phyloP scores from a whole-genome alignment of 2,329 filamentous ascomycete species.

The Nectriaceae sp. region DNA sequence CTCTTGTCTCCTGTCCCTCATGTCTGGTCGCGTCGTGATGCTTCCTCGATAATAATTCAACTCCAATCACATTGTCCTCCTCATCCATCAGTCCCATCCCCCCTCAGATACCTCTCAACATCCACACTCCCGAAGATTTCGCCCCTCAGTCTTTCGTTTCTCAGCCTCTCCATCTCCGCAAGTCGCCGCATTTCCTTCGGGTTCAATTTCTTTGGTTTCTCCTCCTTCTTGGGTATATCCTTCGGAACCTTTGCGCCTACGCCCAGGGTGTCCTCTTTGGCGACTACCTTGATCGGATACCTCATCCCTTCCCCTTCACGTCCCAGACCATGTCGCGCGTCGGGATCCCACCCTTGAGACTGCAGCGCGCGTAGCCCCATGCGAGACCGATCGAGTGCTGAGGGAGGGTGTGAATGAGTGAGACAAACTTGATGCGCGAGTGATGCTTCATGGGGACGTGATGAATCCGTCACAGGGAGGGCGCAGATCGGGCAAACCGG shows the following conservation, averaged over 20 bases:
- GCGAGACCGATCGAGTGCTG: conserved; percentile 67
- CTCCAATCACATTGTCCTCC: too few species aligned
- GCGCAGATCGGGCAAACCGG: conserved; percentile 39
- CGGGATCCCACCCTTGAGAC: conserved; percentile 73
- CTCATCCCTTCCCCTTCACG: conserved; percentile 70
- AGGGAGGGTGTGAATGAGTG: conserved; percentile 70
- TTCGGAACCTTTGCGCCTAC: conserved; percentile 59
- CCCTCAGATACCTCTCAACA: conserved; percentile 71
- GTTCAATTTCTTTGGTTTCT: conserved; percentile 57
- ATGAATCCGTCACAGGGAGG: conserved; percentile 34
- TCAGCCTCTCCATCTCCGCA: conserved; percentile 63
- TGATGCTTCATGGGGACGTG: conserved; percentile 56
- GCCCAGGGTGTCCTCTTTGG: conserved; percentile 76
- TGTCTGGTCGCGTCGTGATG: too few species aligned
- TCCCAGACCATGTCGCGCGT: conserved; percentile 72
- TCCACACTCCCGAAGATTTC: conserved; percentile 78
- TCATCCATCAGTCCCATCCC: conserved; percentile 28
- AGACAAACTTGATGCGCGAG: conserved; percentile 73
- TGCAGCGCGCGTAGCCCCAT: conserved; percentile 70
- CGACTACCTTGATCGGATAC: conserved; percentile 70
- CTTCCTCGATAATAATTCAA: too few species aligned
- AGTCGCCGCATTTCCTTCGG: conserved; percentile 69
- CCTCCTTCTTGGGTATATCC: conserved; percentile 41
- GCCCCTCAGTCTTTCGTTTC: conserved; percentile 63
- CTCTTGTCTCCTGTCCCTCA: too few species aligned